These are phyloP conservation scores for Podila epigama DNA, from an alignment of 192 early-diverging fungal genomes.

Conservation along the genomic window DNA sequence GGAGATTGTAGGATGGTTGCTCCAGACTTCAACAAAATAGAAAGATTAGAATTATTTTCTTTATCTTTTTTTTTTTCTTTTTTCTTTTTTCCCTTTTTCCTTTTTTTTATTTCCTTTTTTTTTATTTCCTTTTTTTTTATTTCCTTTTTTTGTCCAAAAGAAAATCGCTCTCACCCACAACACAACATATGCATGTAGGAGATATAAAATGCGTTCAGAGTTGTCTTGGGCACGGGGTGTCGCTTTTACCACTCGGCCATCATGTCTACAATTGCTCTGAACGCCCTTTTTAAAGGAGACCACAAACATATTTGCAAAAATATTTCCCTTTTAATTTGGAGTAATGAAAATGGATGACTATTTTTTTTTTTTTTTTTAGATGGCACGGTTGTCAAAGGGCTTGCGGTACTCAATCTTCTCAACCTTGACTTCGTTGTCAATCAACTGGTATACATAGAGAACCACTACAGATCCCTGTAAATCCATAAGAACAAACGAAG, in stretches of 20 bases:
- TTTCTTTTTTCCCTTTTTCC: background rate
- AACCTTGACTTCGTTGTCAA: conserved; percentile 91
- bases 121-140: conserved; percentile 1
- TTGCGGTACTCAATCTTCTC: conserved; percentile 93
- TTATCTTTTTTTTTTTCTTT: background rate
- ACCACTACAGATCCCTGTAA: conserved; percentile 77
- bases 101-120: background rate
- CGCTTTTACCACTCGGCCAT: too few relatives aligned
- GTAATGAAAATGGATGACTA: too few relatives aligned
- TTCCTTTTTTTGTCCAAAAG: conserved; percentile 4
- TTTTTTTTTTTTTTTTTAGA: conserved; percentile 8
- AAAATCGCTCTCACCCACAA: too few relatives aligned
- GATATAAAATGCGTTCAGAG: too few relatives aligned
- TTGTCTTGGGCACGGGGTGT: too few relatives aligned
- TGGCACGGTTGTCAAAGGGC: conserved; percentile 36
- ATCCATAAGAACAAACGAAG: conserved; percentile 98
- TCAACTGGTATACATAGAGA: conserved; percentile 93
- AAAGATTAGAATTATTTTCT: background rate
- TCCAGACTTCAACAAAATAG: background rate
- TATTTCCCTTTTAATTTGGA: too few relatives aligned
- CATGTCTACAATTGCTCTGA: too few relatives aligned
- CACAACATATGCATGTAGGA: too few relatives aligned
- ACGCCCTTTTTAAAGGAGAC: too few relatives aligned
- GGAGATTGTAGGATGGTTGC: conserved; percentile 65
- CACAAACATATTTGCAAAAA: too few relatives aligned